Percentiles rank a stretch among this genome's conserved stretches.
Evolutionary conservation across 2,329 filamentous ascomycete species (phyloP).

Genomic region (Colletotrichum neosansevieriae): DNA sequence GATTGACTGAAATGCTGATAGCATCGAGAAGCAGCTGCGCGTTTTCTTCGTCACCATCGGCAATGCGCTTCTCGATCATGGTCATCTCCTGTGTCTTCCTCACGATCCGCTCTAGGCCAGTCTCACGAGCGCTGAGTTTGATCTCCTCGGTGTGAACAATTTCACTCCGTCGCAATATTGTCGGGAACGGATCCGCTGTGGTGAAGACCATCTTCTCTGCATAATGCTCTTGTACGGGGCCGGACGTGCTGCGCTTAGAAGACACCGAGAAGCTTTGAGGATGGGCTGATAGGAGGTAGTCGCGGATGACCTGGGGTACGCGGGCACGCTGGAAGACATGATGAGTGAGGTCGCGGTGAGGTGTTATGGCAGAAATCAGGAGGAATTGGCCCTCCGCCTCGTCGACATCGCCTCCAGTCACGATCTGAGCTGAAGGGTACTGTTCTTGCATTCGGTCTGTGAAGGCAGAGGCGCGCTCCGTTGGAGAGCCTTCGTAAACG

Average conservation of each 20-base stretch:
- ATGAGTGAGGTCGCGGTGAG: conserved; percentile 84
- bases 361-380: conserved; percentile 82
- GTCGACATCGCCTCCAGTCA: conserved; percentile 76
- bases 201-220: conserved; percentile 88
- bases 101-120: conserved; percentile 89
- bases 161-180: conserved; percentile 88
- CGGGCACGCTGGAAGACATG: conserved; percentile 90
- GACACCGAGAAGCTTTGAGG: conserved; percentile 85
- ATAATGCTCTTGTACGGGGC: conserved; percentile 78
- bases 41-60: conserved; percentile 78
- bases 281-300: conserved; percentile 83
- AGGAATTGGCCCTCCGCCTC: conserved; percentile 93
- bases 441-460: conserved; percentile 93
- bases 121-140: conserved; percentile 80
- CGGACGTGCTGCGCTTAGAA: conserved; percentile 75
- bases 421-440: conserved; percentile 86
- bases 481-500: conserved; percentile 85
- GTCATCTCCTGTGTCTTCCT: conserved; percentile 91
- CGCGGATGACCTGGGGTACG: conserved; percentile 84
- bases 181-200: conserved; percentile 89
- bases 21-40: conserved; percentile 79
- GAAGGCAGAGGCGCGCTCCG: conserved; percentile 83
- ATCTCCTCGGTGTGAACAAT: conserved; percentile 77
- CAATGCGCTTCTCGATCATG: conserved; percentile 78
- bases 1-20: conserved; percentile 81